Percentiles rank a stretch among this genome's conserved stretches.
Conservation (phyloP, 306 rosid species). For the Sicyos baderoa region DNA sequence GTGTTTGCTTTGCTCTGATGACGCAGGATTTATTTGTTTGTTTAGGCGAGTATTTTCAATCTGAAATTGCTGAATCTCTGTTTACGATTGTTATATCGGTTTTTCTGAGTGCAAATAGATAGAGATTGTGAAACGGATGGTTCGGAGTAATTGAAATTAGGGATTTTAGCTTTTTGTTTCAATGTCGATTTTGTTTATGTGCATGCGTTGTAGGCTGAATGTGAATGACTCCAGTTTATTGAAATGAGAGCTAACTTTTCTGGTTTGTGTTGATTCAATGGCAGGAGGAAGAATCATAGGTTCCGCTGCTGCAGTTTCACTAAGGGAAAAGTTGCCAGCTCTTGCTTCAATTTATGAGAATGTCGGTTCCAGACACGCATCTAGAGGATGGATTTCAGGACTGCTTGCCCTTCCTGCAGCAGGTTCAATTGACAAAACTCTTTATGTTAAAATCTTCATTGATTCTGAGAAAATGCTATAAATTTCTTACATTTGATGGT, state of each 20-base stretch:
- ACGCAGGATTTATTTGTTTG: background rate
- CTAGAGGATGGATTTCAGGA: conserved; percentile 59
- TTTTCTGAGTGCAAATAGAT: no score
- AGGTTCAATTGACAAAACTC: conserved; percentile 33
- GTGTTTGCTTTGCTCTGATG: background rate
- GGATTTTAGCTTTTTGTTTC: no score
- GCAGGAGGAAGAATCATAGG: conserved; percentile 66
- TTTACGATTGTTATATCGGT: background rate
- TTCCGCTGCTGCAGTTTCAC: conserved; percentile 52
- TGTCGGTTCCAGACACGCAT: conserved; percentile 39
- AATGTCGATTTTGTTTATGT: background rate
- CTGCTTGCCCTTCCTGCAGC: conserved; percentile 70
- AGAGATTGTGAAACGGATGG: no score
- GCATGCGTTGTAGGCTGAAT: background rate
- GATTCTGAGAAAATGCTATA: background rate
- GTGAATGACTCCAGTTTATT: background rate
- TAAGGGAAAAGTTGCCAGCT: conserved; percentile 32
- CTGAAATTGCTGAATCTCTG: background rate
- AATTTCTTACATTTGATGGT: background rate
- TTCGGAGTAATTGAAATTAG: no score
- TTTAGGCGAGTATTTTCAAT: background rate
- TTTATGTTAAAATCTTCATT: background rate
- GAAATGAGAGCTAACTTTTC: background rate
- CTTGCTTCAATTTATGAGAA: conserved; percentile 40
- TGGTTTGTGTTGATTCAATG: conserved; percentile 3